phyloP scores from a whole-genome alignment of 441 rosid species.

The Populus tomentosa region DNA sequence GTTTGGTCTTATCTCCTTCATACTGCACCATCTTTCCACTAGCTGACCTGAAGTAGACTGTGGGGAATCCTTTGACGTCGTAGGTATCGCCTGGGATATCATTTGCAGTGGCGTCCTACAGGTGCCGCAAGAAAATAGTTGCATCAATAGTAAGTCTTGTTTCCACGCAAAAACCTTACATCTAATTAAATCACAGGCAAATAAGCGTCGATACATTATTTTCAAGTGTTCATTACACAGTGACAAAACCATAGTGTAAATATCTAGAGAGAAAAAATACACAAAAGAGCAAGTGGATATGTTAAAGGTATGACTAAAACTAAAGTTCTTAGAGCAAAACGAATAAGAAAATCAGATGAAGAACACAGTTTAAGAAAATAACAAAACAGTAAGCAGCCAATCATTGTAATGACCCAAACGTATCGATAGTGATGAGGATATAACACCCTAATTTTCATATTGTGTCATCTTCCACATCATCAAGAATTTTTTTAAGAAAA shows the following conservation, averaged over 20 bases:
- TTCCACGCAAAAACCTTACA: background rate
- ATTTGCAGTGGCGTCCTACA: slow-evolving; percentile 86
- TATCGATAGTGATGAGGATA: background rate
- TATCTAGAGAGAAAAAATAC: background rate
- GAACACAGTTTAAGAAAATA: background rate
- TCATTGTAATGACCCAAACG: background rate
- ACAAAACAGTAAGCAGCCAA: background rate
- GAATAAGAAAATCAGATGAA: background rate
- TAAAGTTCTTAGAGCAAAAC: background rate
- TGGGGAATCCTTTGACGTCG: slow-evolving; percentile 82
- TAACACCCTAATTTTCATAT: background rate
- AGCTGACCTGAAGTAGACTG: slow-evolving; percentile 69
- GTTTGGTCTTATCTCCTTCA: slow-evolving; percentile 76
- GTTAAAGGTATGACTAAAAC: background rate
- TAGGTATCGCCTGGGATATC: slow-evolving; percentile 59
- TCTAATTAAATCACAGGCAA: background rate
- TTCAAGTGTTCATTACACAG: no score
- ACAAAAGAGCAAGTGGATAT: no score
- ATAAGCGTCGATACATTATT: no score
- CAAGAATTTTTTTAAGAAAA: background rate
- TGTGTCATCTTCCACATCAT: background rate
- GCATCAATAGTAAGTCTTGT: background rate
- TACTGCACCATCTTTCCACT: slow-evolving; percentile 55
- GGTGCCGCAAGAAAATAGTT: background rate
- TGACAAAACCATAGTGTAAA: no score